Conservation (phyloP, 2,329 filamentous ascomycete species). For the Chlorencoelia australis region DNA sequence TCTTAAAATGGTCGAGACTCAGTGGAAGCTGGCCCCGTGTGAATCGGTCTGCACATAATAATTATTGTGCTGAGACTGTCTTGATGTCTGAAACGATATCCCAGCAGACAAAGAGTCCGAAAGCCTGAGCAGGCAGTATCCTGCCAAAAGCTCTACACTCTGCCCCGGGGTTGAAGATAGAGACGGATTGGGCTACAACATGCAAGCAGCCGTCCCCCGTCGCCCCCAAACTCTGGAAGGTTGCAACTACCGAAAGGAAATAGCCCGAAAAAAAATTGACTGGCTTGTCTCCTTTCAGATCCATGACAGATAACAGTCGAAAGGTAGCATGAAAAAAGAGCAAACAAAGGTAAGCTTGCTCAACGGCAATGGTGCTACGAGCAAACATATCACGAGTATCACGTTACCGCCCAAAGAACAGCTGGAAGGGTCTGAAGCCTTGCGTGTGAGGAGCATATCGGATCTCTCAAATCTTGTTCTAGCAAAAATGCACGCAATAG, state of each 20-base stretch:
- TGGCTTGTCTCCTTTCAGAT: too few relatives aligned
- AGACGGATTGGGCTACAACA: too few relatives aligned
- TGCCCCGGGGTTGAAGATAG: too few relatives aligned
- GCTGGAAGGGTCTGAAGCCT: too few relatives aligned
- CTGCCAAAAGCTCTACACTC: constrained; percentile 2
- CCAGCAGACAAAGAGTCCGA: constrained; percentile 15
- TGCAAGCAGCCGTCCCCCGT: too few relatives aligned
- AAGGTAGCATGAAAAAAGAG: constrained; percentile 15
- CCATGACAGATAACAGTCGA: constrained; percentile 19
- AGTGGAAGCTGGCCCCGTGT: too few relatives aligned
- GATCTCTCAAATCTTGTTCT: constrained; percentile 6
- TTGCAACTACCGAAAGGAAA: too few relatives aligned
- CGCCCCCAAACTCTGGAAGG: too few relatives aligned
- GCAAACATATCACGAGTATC: constrained; percentile 15
- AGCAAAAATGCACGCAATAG: constrained; percentile 9
- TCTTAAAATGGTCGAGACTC: too few relatives aligned
- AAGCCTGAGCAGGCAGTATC: constrained; percentile 4
- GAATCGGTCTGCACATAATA: too few relatives aligned
- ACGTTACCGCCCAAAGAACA: constrained; percentile 10
- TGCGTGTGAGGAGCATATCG: constrained; percentile 5
- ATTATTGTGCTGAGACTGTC: constrained; percentile 15
- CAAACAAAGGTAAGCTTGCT: constrained; percentile 18
- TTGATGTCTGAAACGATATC: constrained; percentile 16
- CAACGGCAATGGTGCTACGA: constrained; percentile 17
- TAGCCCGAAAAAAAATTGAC: too few relatives aligned